Evolutionary conservation across 441 rosid genomes (phyloP), one percentile per base, ranked within the genome.

Genomic region (Gossypium lobatum): DNA sequence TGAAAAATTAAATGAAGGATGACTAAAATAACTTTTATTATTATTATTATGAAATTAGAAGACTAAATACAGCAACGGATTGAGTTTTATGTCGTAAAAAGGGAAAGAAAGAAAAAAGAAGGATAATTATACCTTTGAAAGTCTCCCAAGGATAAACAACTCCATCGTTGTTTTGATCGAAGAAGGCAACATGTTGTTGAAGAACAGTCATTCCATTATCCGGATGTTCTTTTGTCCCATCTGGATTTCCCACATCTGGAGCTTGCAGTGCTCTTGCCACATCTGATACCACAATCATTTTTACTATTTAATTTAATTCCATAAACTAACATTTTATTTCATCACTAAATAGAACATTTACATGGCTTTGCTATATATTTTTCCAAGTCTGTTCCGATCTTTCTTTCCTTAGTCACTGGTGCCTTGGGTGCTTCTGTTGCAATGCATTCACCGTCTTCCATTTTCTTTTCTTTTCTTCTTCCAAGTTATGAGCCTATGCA

Each of bases 141-240:
- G 93, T 94, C 73, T 92, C 96, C 86, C 87, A 89, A 0, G 98
- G 97, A 65, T 94, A 94, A 64, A 94, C 62, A 58, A 94, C 85
- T 34, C 97, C 97, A 76, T 91, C 80, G 37, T 80, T 76, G 28
- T 92, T 86, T 64, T 73, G 80, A 72, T 92, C 97, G 16, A 92
- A 94, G 73, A 89, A 91, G 80, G 91, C 86, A 0, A 79, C 92
- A 80, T 92, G 97, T 73, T 94, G 96, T 78, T 94, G 96, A 79
- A 92, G 91, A 16, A 94, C 98, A 75, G 84, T 87, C 72, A 88
- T 52, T 26, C 90, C 85, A 63, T 78, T n/a, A 74, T 85, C 79
- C 13, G 65, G 31, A 55, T 84, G 87, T 0, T 83, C 91, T 6
- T 84, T 71, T 58, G 96, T 88, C 79, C 97, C 97, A 46, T 79